Evolutionary conservation across 2,329 filamentous ascomycete species (phyloP).

Genomic region (Botrytis porri): DNA sequence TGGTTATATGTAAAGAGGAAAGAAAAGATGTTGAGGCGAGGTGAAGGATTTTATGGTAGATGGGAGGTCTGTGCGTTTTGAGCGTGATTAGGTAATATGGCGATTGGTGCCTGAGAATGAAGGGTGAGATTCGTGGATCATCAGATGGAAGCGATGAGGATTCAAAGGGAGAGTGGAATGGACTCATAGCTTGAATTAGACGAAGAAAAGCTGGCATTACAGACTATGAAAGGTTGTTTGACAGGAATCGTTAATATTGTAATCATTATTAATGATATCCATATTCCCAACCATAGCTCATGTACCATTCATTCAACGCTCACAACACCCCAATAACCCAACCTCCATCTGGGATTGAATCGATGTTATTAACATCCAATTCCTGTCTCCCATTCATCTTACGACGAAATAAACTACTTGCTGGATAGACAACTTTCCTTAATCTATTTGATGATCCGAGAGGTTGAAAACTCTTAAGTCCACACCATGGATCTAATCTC

Average conservation of each 20-base stretch:
- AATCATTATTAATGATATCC: background rate
- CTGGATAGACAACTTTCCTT: slow-evolving; percentile 41
- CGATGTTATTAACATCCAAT: slow-evolving; percentile 40
- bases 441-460: slow-evolving; percentile 43
- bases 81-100: background rate
- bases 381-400: slow-evolving; percentile 42
- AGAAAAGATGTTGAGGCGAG: slow-evolving; percentile 1
- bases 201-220: background rate
- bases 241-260: background rate
- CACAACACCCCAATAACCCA: background rate
- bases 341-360: slow-evolving; percentile 39
- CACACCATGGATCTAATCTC: slow-evolving; percentile 44
- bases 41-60: slow-evolving; percentile 15
- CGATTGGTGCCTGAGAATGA: background rate
- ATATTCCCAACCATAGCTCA: background rate
- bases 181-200: background rate
- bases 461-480: slow-evolving; percentile 43
- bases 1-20: slow-evolving; percentile 17
- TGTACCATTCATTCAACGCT: background rate
- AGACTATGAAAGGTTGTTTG: background rate
- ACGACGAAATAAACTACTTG: slow-evolving; percentile 39
- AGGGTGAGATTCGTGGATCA: too few relatives aligned
- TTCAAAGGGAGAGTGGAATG: background rate
- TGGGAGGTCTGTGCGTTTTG: background rate
- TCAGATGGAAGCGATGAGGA: background rate